Conservation (phyloP, 73 alveolate species). For the Symbiodinium natans region DNA sequence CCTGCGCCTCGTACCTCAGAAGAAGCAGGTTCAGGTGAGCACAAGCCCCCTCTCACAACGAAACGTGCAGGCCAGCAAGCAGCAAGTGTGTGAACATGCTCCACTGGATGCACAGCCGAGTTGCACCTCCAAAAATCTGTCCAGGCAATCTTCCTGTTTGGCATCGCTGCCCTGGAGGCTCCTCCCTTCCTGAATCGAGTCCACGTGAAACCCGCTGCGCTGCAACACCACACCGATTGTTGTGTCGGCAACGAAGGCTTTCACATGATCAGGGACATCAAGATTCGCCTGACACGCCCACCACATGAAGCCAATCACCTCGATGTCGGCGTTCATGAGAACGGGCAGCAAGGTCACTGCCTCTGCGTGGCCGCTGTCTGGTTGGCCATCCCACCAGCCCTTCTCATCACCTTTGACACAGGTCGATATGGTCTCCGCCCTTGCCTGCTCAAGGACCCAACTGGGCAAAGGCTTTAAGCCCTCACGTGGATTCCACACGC, state of each 20-base stretch:
- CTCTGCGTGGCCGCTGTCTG: not conserved
- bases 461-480: not conserved
- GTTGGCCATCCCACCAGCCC: not conserved
- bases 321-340: not conserved
- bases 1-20: slow-evolving; percentile 20
- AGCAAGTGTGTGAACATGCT: too few species aligned
- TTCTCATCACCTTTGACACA: not conserved
- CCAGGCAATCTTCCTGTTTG: not conserved
- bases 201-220: not conserved
- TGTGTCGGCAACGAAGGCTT: not conserved
- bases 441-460: not conserved
- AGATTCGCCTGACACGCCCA: slow-evolving; percentile 6
- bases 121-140: not conserved
- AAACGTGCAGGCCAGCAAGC: too few species aligned
- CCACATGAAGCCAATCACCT: slow-evolving; percentile 2
- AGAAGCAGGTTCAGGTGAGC: not conserved
- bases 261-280: not conserved
- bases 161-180: not conserved
- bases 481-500: not conserved
- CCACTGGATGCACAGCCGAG: not conserved
- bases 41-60: not conserved
- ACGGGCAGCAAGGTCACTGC: not conserved
- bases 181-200: too few species aligned
- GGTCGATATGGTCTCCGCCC: not conserved
- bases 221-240: not conserved